A percentile compares a stretch with the other conserved stretches of the same genome.
Evolutionary conservation across 2,329 filamentous ascomycete species (phyloP).

Genomic region (Cryphonectria parasitica): DNA sequence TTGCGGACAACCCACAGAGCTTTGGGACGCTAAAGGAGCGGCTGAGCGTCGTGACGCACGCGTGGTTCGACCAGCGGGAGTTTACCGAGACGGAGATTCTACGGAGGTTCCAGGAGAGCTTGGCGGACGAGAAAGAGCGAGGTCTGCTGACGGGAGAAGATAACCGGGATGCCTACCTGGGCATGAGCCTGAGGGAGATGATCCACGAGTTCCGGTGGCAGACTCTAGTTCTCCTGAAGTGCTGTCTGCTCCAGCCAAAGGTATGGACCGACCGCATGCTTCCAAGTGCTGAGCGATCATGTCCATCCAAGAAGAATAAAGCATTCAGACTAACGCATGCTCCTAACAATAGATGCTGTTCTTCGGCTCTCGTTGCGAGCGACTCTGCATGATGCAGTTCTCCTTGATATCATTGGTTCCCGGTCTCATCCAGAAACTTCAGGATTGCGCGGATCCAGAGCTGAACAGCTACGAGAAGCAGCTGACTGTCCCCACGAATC

Average conservation of each 20-base stretch:
- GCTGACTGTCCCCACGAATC: constrained; percentile 75
- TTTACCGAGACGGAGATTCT: constrained; percentile 92
- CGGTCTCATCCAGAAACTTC: constrained; percentile 85
- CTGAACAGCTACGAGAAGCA: constrained; percentile 81
- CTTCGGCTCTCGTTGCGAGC: constrained; percentile 94
- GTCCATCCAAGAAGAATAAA: too few relatives aligned
- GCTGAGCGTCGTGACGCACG: constrained; percentile 85
- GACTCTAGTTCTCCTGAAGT: constrained; percentile 92
- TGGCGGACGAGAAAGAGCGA: constrained; percentile 68
- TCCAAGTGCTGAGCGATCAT: background rate
- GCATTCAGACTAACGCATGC: constrained; percentile 8
- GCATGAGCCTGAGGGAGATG: constrained; percentile 85
- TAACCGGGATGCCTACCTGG: constrained; percentile 84
- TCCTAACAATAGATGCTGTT: constrained; percentile 79
- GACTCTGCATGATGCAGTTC: constrained; percentile 98
- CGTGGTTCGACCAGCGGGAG: constrained; percentile 95
- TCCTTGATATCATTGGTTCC: constrained; percentile 94
- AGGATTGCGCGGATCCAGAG: constrained; percentile 94
- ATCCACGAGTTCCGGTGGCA: constrained; percentile 95
- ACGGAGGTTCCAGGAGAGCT: constrained; percentile 85
- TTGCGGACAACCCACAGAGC: constrained; percentile 85
- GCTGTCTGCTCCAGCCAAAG: constrained; percentile 91
- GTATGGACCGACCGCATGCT: constrained; percentile 47
- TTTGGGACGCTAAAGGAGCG: constrained; percentile 92
- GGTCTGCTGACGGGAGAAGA: constrained; percentile 65